Conservation (phyloP, 768 basidiomycete genomes). For the Leucocoprinus leucothites region DNA sequence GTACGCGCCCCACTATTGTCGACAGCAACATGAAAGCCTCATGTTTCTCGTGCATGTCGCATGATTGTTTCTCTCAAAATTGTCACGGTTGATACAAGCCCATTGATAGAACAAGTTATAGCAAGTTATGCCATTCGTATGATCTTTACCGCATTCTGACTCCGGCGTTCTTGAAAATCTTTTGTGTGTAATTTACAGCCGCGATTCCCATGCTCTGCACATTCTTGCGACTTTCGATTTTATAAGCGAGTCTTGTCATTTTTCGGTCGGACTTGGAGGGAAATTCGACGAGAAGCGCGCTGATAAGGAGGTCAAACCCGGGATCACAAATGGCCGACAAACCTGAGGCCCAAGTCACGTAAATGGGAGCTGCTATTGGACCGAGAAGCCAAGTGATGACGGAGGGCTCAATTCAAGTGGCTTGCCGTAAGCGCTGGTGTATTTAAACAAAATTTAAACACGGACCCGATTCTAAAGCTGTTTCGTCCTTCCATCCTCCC, state of each 20-base stretch:
- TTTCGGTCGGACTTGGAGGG: no score
- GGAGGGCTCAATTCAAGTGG: neutral
- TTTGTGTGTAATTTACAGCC: no score
- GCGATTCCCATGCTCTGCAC: no score
- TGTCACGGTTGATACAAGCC: no score
- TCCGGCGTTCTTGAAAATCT: no score
- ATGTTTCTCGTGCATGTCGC: neutral
- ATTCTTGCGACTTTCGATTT: no score
- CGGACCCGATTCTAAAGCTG: neutral
- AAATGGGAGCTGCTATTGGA: neutral
- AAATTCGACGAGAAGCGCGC: neutral
- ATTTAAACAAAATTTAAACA: neutral
- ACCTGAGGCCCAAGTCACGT: slow-evolving; percentile 1
- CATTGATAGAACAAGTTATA: no score
- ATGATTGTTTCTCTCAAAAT: no score
- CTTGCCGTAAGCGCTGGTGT: neutral
- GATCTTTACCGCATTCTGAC: no score
- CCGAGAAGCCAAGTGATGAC: neutral
- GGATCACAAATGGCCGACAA: neutral
- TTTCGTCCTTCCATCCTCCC: neutral
- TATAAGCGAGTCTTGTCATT: no score
- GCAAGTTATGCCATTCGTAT: no score
- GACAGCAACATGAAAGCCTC: neutral
- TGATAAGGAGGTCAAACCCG: neutral
- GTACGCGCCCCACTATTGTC: neutral